Base-by-base conservation (phyloP, 495 filamentous ascomycete species). In the Barbatosphaeria neglecta region DNA sequence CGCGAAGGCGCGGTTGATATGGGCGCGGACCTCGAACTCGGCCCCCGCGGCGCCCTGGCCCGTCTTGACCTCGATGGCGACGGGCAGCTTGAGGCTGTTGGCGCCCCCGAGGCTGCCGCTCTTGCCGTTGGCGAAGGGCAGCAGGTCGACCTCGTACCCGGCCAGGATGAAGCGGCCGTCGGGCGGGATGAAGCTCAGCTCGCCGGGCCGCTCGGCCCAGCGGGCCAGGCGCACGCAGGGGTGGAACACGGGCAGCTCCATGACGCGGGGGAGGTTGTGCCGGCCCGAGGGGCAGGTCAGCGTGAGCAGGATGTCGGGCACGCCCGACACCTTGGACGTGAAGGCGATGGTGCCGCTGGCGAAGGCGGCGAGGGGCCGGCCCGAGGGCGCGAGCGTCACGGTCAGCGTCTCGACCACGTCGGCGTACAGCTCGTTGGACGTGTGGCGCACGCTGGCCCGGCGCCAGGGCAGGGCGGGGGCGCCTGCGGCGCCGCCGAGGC, bases 371-470 rank as follows among this genome's bases (percentile, higher is more conserved):
- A 99, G 74, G 3, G 90, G 78, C 6, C 86, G 75, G 8, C 93
- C 92, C 0, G 90, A 95, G 0, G 92, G 92, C 0, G 92, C 87
- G 43, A 96, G 74, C 1, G 81, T 92, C 4, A 95, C 85, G 1
- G 79, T 79, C 0, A 99, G 74, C 4, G 86, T 84, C 68, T 99
- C 92, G 38, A 99, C 77, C 2, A 99, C 76, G 62, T 99, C 92
- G 35, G 95, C 92, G 62, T 99, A 97, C 27, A 99, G 77, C 63
- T 97, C 90, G 64, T 96, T 97, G 41, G 84, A 90, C 6, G 90
- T 97, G 62, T 99, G 93, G 8, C 88, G 80, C 46, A 99, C 92
- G 56, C 92, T 93, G 28, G 88, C 76, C 24, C 88, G 76, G 40
- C 92, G 78, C 92, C 92, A 99, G 6, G 89, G 89, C 44, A 78